Evolutionary conservation across 2,329 filamentous ascomycete genomes (phyloP).

Genomic region (Trichoderma sp.): DNA sequence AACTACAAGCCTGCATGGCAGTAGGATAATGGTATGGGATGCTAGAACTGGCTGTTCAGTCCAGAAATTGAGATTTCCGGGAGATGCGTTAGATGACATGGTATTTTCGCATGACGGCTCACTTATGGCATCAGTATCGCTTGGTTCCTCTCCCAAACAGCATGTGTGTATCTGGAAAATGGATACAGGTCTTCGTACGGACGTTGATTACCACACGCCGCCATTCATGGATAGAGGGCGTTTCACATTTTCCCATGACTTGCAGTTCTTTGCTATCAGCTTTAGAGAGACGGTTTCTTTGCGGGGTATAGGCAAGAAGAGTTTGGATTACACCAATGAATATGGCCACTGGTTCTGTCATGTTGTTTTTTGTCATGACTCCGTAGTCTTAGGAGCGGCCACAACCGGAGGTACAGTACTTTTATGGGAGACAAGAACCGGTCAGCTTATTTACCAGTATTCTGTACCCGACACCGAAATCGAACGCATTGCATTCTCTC

Average conservation of each 20-base stretch:
- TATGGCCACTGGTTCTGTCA: neutral
- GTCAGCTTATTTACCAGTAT: neutral
- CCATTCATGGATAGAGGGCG: fast-evolving
- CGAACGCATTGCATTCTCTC: neutral
- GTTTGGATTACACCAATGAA: neutral
- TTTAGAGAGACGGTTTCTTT: neutral
- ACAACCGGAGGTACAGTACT: neutral
- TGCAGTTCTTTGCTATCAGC: neutral
- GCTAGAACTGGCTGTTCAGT: neutral
- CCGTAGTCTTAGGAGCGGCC: neutral
- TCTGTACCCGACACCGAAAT: neutral
- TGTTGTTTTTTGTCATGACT: too few species aligned
- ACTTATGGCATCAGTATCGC: neutral
- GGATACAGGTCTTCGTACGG: neutral
- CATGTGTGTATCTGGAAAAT: neutral
- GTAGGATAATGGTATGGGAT: neutral
- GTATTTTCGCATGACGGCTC: neutral
- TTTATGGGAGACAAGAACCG: neutral
- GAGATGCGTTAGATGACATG: neutral
- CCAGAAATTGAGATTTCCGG: neutral
- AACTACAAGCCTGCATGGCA: neutral
- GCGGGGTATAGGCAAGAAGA: neutral
- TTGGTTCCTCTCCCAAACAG: neutral
- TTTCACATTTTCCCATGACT: neutral
- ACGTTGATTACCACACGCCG: too few species aligned